phyloP scores from a whole-genome alignment of 768 basidiomycete genomes.

The Candolleomyces aberdarensis region DNA sequence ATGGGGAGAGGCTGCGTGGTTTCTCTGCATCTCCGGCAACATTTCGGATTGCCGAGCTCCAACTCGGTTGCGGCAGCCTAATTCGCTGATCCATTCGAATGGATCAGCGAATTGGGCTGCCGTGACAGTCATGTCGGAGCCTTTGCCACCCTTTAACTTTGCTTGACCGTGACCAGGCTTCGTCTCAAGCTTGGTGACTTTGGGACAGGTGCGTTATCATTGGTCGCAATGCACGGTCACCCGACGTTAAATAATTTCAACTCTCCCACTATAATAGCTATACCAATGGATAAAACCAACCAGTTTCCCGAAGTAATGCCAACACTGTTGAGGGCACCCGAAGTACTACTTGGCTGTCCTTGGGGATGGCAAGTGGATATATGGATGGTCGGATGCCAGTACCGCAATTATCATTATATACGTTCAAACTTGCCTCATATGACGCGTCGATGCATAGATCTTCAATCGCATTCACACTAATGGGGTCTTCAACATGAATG shows the following conservation, averaged over 20 bases:
- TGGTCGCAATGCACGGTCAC: too few relatives aligned
- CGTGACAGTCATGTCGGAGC: too few relatives aligned
- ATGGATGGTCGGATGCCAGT: conserved; percentile 23
- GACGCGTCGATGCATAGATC: conserved; percentile 9
- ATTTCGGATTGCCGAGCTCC: too few relatives aligned
- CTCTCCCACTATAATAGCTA: too few relatives aligned
- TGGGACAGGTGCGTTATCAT: conserved; percentile 11
- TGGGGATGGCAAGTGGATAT: conserved; percentile 22
- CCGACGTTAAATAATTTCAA: too few relatives aligned
- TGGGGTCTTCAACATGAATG: neutral
- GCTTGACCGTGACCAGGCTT: conserved; percentile 12
- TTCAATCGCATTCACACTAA: neutral
- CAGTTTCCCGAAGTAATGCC: neutral
- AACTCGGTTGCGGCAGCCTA: too few relatives aligned
- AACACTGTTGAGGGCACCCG: conserved; percentile 18
- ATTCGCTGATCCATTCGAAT: too few relatives aligned
- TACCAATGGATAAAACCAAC: too few relatives aligned
- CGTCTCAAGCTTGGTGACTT: conserved; percentile 18
- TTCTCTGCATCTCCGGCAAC: too few relatives aligned
- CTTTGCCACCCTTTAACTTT: conserved; percentile 12
- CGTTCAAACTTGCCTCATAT: neutral
- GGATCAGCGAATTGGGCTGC: too few relatives aligned
- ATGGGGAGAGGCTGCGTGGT: too few relatives aligned
- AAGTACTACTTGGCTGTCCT: conserved; percentile 19
- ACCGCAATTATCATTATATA: neutral